Percentiles rank a stretch among this genome's conserved stretches.
phyloP scores from a whole-genome alignment of 345 rosid species.

The Cardamine chenopodiifolia region DNA sequence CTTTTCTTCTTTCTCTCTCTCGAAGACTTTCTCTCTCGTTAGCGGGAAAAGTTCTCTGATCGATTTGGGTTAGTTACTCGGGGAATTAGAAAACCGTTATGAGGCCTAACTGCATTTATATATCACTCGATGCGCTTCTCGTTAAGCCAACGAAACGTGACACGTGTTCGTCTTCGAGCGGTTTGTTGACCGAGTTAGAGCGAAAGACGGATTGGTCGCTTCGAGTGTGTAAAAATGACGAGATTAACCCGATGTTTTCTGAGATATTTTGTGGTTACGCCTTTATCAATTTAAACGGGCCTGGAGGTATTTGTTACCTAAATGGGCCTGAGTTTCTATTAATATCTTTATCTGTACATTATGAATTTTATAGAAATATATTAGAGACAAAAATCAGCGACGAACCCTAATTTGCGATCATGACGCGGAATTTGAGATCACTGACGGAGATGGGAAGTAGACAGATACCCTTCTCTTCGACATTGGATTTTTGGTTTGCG shows the following conservation, averaged over 20 bases:
- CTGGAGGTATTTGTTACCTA: background rate
- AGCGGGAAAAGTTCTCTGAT: slow-evolving; percentile 35
- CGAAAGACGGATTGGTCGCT: slow-evolving; percentile 41
- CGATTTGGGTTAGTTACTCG: slow-evolving; percentile 13
- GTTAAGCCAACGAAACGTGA: slow-evolving; percentile 16
- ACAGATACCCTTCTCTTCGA: too few species aligned
- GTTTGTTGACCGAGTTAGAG: slow-evolving; percentile 43
- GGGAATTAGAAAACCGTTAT: slow-evolving; percentile 36
- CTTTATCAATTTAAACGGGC: background rate
- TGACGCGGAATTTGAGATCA: too few species aligned
- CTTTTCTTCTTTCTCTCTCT: slow-evolving; percentile 10
- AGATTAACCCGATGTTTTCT: background rate
- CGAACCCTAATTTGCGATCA: too few species aligned
- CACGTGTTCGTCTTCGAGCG: slow-evolving; percentile 30
- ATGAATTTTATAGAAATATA: too few species aligned
- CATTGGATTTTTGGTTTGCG: too few species aligned
- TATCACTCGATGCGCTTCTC: slow-evolving; percentile 2
- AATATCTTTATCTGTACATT: too few species aligned
- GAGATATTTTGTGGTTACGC: background rate
- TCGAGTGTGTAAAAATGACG: slow-evolving; percentile 5
- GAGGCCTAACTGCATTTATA: slow-evolving; percentile 38
- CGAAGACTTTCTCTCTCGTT: slow-evolving; percentile 15
- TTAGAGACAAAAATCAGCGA: too few species aligned
- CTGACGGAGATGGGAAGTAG: too few species aligned
- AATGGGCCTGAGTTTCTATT: slow-evolving; percentile 4